Evolutionary conservation across 345 rosid genomes (phyloP).

Genomic region (Fremontodendron californicum): DNA sequence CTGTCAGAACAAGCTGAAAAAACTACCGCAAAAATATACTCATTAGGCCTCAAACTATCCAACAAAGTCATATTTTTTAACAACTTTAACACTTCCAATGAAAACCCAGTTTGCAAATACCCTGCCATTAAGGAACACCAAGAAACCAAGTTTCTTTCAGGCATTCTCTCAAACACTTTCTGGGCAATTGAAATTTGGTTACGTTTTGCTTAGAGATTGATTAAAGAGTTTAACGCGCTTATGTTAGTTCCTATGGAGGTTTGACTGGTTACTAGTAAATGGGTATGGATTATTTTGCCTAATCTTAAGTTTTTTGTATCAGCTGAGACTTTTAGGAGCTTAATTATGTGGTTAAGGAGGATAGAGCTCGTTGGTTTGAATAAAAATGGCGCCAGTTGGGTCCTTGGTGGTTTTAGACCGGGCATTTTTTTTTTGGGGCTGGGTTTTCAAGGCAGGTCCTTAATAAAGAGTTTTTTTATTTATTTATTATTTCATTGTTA

Average conservation of each 20-base stretch:
- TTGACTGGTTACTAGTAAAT: conserved; percentile 33
- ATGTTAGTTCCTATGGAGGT: conserved; percentile 3
- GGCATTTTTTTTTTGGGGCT: not conserved
- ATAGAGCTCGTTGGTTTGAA: not conserved
- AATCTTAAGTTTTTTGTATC: conserved; percentile 34
- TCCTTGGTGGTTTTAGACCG: not conserved
- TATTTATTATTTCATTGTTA: no score
- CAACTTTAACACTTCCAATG: conserved; percentile 45
- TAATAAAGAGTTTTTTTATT: no score
- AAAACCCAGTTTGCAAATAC: conserved; percentile 47
- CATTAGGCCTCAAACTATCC: conserved; percentile 44
- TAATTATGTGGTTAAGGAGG: conserved; percentile 18
- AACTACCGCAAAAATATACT: conserved; percentile 56
- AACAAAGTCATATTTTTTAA: conserved; percentile 47
- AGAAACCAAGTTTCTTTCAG: conserved; percentile 50
- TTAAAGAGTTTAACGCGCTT: conserved; percentile 39
- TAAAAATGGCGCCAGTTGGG: not conserved
- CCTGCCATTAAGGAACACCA: conserved; percentile 76
- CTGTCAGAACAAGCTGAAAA: conserved; percentile 51
- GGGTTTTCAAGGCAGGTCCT: no score
- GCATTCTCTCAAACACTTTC: conserved; percentile 61
- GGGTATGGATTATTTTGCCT: conserved; percentile 62
- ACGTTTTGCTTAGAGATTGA: conserved; percentile 58
- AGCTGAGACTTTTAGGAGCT: conserved; percentile 53
- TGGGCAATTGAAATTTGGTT: conserved; percentile 40